Base-by-base conservation (phyloP, 306 rosid genomes). In the Geum urbanum region DNA sequence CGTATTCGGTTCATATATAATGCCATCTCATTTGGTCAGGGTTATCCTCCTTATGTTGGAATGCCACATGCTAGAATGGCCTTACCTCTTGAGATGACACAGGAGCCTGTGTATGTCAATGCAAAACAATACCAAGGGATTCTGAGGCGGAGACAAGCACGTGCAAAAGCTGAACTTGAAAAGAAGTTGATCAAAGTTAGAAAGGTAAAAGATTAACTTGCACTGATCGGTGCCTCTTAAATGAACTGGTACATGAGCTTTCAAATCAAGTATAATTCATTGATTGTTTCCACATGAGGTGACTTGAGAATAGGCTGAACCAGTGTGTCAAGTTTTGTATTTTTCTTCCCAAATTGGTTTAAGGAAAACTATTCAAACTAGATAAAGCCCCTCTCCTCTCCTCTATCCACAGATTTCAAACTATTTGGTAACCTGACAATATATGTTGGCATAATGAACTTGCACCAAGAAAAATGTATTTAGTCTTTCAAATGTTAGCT, bases 91-190 rank as follows among this genome's bases (percentile, higher is more conserved):
- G 98, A 94, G 89, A 87, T 90, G 96, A 80, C 97, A 49, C 98
- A 94, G 72, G 98, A 94, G 68, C 98, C 98, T 77, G 98, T 94
- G 58, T 94, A 85, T 80, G 98, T 94, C 77, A 94, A 94, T 74
- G 98, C 98, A 58, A 94, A 90, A 72, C 98, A 94, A 74, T 94
- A 90, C 90, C 96, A 87, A 77, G 98, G 97, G 70, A 94, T 94
- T 83, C 83, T 94, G 49, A 81, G 95, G 92, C 88, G 97, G 60
- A 88, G 98, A 76, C 92, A 90, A 76, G 98, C 98, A 66, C 97
- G 96, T 46, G 97, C 98, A 43, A 94, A 94, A 75, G 98, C 98
- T 54, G 98, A 94, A 85, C 90, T 87, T 71, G 96, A 88, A 79
- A 90, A 41, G 88, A 90, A 90, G 88, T 84, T 94, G 18, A 87